Evolutionary conservation across 2,329 filamentous ascomycete genomes (phyloP), one percentile per base, ranked within the genome.

Genomic region (Stagonosporopsis rhizophila): DNA sequence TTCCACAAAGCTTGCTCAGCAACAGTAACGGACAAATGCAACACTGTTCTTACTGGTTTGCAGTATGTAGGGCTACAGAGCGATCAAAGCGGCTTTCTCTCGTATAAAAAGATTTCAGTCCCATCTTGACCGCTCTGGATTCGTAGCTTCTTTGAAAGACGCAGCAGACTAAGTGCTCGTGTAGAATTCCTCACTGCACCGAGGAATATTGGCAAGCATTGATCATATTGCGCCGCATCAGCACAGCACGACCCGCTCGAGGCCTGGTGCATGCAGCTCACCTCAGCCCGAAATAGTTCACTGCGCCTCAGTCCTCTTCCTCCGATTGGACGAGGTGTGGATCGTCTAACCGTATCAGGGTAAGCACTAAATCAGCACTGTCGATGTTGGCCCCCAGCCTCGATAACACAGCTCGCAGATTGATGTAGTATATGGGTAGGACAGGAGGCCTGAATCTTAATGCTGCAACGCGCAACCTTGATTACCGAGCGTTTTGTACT

Each of bases 371-470:
- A 19, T 44, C 34, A 38, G 17, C 41, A 15, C 17, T 40, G 23
- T 22, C 28, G 12, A 20, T 20, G 8, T 35, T n/a, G 40, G 17
- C 17, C 40, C 23, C 34, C 23, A 45, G 40, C 49, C 49, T 44
- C 34, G 40, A 37, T 52, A 35, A 45, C 49, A 52, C 34, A 45
- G 32, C 25, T 45, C 41, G 41, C 41, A 32, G 3, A n/a, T 45
- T 45, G 41, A 17, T 38, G 49, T 45, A 27, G 41, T 14, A 37
- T 22, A 32, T 19, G 39, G 17, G 17, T 39, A 37, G 12, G 39
- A 30, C 20, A 14, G 41, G 25, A 17, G 19, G 49, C 41, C 49
- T 52, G 32, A 45, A 40, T 4, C 1, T 45, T 23, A 45, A 15
- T 30, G n/a, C 12, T 17, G 17, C 27, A 30, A 40, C 34, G 41